These are phyloP conservation scores for Tricholoma terreum DNA, from an alignment of 768 basidiomycete species.

Conservation along the genomic window DNA sequence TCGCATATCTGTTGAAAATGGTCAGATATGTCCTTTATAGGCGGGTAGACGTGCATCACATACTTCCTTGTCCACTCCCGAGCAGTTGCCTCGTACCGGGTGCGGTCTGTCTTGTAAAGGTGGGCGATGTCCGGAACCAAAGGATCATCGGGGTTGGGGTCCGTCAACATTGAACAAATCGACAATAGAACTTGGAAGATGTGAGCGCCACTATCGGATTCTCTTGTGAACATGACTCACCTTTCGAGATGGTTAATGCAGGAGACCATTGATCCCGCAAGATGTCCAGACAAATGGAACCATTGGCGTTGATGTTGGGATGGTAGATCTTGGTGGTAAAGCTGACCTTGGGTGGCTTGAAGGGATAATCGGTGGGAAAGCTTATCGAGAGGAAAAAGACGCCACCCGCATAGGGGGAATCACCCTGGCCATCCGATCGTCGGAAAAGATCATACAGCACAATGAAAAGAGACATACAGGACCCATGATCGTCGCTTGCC, in stretches of 20 bases:
- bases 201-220: constrained; percentile 1
- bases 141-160: constrained; percentile 99
- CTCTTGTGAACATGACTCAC: constrained; percentile 38
- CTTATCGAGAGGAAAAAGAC: constrained; percentile 97
- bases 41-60: constrained; percentile 1
- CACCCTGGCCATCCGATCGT: constrained; percentile 54
- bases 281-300: constrained; percentile 98
- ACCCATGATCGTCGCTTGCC: constrained; percentile 99
- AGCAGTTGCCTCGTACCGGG: constrained; percentile 96
- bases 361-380: constrained; percentile 98
- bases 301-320: constrained; percentile 99
- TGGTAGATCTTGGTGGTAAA: constrained; percentile 99
- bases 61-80: constrained; percentile 99
- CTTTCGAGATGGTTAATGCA: constrained; percentile 98
- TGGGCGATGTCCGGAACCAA: constrained; percentile 98
- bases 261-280: constrained; percentile 99
- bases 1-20: constrained; percentile 39
- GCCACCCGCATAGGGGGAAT: constrained; percentile 97
- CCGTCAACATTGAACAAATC: constrained; percentile 99
- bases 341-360: constrained; percentile 99
- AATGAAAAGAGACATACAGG: constrained; percentile 61
- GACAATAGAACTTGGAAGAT: constrained; percentile 75
- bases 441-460: constrained; percentile 25
- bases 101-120: constrained; percentile 98
- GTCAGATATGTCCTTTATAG: not conserved